Base-by-base conservation (phyloP, 2,329 filamentous ascomycete species). In the Fusarium sp. region DNA sequence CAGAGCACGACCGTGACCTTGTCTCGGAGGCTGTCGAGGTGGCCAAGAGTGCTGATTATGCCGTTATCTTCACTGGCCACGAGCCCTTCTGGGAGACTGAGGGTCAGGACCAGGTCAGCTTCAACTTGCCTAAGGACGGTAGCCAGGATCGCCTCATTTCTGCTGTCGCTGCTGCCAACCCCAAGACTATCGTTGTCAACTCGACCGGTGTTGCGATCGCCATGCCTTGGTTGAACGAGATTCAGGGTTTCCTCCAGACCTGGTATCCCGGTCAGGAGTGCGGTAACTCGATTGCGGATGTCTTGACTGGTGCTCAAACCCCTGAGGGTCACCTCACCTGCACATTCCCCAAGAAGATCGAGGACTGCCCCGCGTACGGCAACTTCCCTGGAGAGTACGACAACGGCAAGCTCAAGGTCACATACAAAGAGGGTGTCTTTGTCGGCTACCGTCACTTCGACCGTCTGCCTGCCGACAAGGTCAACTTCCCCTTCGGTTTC, bases 201-300 rank as follows among this genome's bases (percentile, higher is more conserved):
- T 89, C 90, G 40, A 89, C 88, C 0, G 89, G 89, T 58, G 89
- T 88, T 0, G 87, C 89, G 2, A 79, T 88, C n/a, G 82, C 83
- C 0, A 84, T 89, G 85, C 86, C 86, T 2, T 88, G 86, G 86
- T 75, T 83, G 3, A 75, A 80, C 38, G 74, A 82, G 34, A 82
- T 90, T 16, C 86, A 86, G n/a, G 88, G 86, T 25, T 84, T 91
- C 38, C 72, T 90, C 4, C 89, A 86, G 74, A 84, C 86, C n/a
- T 91, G 89, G 89, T 91, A 90, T 73, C 87, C 88, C 61, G 89
- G 90, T 5, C 89, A 91, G 72, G 90, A 91, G 78, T 86, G 86
- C 36, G 90, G 89, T 3, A 90, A 91, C 71, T 87, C 88, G 2
- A 87, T 91, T 64, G 88, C 87, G 4, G 89, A 91, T 71, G 85